These are phyloP conservation scores for Rosa rugosa DNA, from an alignment of 306 rosid species.

Conservation along the genomic window DNA sequence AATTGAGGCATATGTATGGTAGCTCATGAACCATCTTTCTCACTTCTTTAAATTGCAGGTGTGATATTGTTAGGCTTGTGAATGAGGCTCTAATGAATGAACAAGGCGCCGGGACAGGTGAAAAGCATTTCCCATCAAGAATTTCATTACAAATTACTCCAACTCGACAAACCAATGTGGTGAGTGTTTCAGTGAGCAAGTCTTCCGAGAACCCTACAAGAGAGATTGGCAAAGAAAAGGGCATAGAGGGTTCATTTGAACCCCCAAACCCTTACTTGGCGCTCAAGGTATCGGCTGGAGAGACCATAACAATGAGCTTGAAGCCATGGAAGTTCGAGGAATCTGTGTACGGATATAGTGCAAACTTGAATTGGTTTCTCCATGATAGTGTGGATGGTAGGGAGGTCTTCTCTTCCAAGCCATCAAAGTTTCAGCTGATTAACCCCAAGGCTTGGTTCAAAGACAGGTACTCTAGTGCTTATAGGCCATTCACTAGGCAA, in stretches of 20 bases:
- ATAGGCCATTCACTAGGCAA: conserved; percentile 81
- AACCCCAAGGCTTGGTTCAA: conserved; percentile 84
- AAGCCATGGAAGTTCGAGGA: conserved; percentile 94
- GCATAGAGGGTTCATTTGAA: conserved; percentile 74
- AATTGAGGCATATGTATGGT: not conserved
- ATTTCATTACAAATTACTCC: conserved; percentile 80
- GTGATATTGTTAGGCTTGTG: conserved; percentile 65
- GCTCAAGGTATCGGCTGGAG: conserved; percentile 59
- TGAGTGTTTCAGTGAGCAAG: conserved; percentile 75
- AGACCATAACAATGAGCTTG: conserved; percentile 53
- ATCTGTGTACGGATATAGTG: conserved; percentile 69
- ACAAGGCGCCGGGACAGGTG: conserved; percentile 68
- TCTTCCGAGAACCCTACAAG: conserved; percentile 76
- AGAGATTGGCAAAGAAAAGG: conserved; percentile 59
- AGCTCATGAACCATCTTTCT: not conserved
- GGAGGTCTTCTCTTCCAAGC: conserved; percentile 74
- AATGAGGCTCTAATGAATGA: conserved; percentile 60
- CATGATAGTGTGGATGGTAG: conserved; percentile 73
- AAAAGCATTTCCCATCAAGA: conserved; percentile 87
- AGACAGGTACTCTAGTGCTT: conserved; percentile 74
- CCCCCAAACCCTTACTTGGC: conserved; percentile 58
- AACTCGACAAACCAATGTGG: conserved; percentile 48
- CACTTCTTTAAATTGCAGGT: conserved; percentile 32
- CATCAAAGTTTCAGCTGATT: conserved; percentile 62
- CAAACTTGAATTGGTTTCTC: conserved; percentile 79